phyloP scores from a whole-genome alignment of 768 basidiomycete genomes.

The Tephrocybe rancida region DNA sequence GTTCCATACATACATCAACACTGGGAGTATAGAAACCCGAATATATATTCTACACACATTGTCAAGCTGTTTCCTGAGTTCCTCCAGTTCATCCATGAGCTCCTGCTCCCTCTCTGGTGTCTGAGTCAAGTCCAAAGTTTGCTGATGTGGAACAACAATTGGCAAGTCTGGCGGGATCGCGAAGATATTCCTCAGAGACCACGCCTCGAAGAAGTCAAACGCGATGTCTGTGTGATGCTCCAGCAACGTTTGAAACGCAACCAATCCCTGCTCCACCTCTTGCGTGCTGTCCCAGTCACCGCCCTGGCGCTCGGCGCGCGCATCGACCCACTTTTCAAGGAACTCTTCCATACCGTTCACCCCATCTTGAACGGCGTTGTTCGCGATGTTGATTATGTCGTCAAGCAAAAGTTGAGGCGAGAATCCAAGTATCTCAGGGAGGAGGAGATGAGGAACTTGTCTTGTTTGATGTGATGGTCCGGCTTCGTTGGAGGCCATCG shows the following conservation, averaged over 20 bases:
- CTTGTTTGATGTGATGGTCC: slow-evolving; percentile 9
- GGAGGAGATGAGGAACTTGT: slow-evolving; percentile 46
- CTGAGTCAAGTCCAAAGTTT: slow-evolving; percentile 64
- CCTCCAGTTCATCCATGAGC: slow-evolving; percentile 68
- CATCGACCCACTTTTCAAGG: slow-evolving; percentile 73
- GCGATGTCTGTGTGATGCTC: slow-evolving; percentile 89
- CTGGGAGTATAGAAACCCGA: not conserved
- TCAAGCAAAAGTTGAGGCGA: slow-evolving; percentile 85
- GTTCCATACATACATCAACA: not conserved
- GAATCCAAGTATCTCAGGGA: slow-evolving; percentile 80
- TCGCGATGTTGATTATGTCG: slow-evolving; percentile 83
- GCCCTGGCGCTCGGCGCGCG: slow-evolving; percentile 50
- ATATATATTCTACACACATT: slow-evolving; percentile 51
- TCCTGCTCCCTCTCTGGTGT: slow-evolving; percentile 61
- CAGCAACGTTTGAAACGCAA: slow-evolving; percentile 85
- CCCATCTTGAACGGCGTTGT: slow-evolving; percentile 76
- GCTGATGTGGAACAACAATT: slow-evolving; percentile 77
- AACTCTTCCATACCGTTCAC: slow-evolving; percentile 83
- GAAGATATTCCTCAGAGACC: slow-evolving; percentile 89
- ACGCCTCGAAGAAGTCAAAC: slow-evolving; percentile 90
- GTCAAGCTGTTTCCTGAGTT: slow-evolving; percentile 66
- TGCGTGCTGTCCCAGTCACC: slow-evolving; percentile 60
- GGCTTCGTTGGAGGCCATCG: slow-evolving; percentile 6
- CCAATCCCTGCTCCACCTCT: slow-evolving; percentile 78
- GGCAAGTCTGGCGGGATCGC: slow-evolving; percentile 69